A percentile compares a stretch with the other conserved stretches of the same genome.
Evolutionary conservation across 2,329 filamentous ascomycete genomes (phyloP).

Genomic region (Penicillium brevicompactum): DNA sequence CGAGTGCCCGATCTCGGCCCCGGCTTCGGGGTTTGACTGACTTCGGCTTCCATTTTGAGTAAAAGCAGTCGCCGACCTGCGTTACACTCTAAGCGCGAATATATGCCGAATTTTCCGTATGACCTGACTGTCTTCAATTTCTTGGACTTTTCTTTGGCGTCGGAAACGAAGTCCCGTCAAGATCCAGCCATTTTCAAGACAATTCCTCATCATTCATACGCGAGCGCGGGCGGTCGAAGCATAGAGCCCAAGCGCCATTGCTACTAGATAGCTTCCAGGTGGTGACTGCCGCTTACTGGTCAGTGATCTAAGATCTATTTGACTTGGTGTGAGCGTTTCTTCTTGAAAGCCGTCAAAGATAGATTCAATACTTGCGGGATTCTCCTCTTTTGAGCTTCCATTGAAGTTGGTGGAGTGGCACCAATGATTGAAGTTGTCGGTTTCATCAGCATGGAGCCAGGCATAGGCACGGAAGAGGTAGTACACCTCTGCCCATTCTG

Average conservation of each 20-base stretch:
- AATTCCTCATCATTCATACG: too few relatives aligned
- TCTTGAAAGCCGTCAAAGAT: background rate
- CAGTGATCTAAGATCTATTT: background rate
- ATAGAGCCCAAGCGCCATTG: too few relatives aligned
- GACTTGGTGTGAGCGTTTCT: background rate
- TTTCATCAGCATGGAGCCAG: slow-evolving; percentile 12
- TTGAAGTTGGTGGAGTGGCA: slow-evolving; percentile 1
- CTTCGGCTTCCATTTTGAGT: background rate
- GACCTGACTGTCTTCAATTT: background rate
- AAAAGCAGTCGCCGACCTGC: background rate
- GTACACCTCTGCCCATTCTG: background rate
- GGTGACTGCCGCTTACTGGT: too few relatives aligned
- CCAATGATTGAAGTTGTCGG: background rate
- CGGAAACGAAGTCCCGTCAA: background rate
- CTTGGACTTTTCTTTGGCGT: background rate
- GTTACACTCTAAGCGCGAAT: background rate
- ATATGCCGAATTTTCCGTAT: background rate
- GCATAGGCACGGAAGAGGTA: slow-evolving; percentile 7
- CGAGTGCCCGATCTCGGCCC: background rate
- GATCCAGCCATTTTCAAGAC: background rate
- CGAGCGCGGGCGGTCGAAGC: too few relatives aligned
- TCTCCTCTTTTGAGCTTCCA: slow-evolving; percentile 9
- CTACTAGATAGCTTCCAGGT: too few relatives aligned
- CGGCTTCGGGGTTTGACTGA: background rate
- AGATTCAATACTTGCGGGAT: slow-evolving; percentile 6